Evolutionary conservation across 2,329 filamentous ascomycete species (phyloP), one percentile per base, ranked within the genome.

Genomic region (Aspergillus texensis): DNA sequence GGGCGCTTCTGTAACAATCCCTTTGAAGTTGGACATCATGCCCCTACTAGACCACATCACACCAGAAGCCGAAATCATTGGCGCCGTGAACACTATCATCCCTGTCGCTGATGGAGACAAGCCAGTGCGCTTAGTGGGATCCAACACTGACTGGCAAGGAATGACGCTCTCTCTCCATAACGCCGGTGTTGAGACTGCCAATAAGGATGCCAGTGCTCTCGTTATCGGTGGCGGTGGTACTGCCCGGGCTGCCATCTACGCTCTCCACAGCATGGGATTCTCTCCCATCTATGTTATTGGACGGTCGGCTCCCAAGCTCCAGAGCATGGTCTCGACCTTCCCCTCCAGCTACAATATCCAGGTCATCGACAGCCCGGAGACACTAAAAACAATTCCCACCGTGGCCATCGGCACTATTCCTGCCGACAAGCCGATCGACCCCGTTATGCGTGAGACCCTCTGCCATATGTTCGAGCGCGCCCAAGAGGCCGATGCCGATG

Each of bases 101-200:
- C 89, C 91, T 0, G 74, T 86, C 3, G 72, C 69, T 9, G 81
- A 77, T 3, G 81, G 80, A 60, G 78, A 79, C 56, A 68, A 78
- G 70, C 69, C 81, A 67, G 50, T 70, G 12, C 85, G 83, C 4
- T 86, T 98, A 3, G 77, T 91, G 19, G 95, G 95, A 50, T 91
- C 94, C 75, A 99, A 99, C 79, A 99, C 95, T 14, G 95, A 99
- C 81, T 99, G 93, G 91, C 86, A 88, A 72, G 95, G 95, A 66
- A 99, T 99, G 88, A 88, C 91, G 2, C 87, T 91, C 69, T 89
- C 92, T 4, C 85, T 99, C 24, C 87, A 86, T 62, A 86, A 87
- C 48, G 89, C 88, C 2, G 92, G 92, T 9, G 82, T 91, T 45
- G 80, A 80, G 65, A 77, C 79, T 66, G 76, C 73, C 71, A 70